A percentile compares a stretch with the other conserved stretches of the same genome.
Conservation (phyloP, 2,329 filamentous ascomycete species). For the Alternaria viburni region DNA sequence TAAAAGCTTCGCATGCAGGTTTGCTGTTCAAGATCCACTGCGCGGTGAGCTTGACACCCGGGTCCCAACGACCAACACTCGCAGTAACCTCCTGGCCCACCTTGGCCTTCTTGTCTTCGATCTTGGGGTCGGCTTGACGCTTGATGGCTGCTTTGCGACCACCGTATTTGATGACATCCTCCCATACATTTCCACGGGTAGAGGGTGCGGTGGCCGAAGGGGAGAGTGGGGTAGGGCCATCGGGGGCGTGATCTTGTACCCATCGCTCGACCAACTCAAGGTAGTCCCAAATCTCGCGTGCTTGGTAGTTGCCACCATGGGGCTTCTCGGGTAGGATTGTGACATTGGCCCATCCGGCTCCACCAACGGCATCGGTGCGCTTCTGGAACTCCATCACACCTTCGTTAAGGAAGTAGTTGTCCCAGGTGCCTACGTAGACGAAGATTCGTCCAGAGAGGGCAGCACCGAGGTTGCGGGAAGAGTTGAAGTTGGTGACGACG, state of each 20-base stretch:
- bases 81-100: slow-evolving; percentile 12
- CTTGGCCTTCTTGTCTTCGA: slow-evolving; percentile 14
- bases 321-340: slow-evolving; percentile 38
- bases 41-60: slow-evolving; percentile 42
- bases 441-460: slow-evolving; percentile 40
- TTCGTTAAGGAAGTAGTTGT: slow-evolving; percentile 48
- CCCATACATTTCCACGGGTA: slow-evolving; percentile 44
- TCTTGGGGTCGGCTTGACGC: slow-evolving; percentile 37
- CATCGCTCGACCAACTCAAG: slow-evolving; percentile 41
- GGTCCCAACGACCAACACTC: slow-evolving; percentile 47
- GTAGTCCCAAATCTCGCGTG: slow-evolving; percentile 40
- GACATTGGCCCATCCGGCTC: slow-evolving; percentile 46
- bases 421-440: slow-evolving; percentile 46
- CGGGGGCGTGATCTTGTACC: slow-evolving; percentile 42
- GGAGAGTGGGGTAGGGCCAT: slow-evolving; percentile 38
- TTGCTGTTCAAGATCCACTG: slow-evolving; percentile 43
- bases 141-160: slow-evolving; percentile 43
- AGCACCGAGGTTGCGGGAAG: slow-evolving; percentile 40
- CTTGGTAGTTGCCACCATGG: slow-evolving; percentile 47
- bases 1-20: slow-evolving; percentile 25
- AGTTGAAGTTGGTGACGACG: slow-evolving; percentile 43
- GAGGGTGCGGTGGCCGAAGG: slow-evolving; percentile 19
- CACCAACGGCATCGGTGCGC: slow-evolving; percentile 39
- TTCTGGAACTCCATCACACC: slow-evolving; percentile 46
- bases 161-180: slow-evolving; percentile 40